Base-by-base conservation (phyloP, 805 yeast species). In the Trichomonascus vanleenenianus region DNA sequence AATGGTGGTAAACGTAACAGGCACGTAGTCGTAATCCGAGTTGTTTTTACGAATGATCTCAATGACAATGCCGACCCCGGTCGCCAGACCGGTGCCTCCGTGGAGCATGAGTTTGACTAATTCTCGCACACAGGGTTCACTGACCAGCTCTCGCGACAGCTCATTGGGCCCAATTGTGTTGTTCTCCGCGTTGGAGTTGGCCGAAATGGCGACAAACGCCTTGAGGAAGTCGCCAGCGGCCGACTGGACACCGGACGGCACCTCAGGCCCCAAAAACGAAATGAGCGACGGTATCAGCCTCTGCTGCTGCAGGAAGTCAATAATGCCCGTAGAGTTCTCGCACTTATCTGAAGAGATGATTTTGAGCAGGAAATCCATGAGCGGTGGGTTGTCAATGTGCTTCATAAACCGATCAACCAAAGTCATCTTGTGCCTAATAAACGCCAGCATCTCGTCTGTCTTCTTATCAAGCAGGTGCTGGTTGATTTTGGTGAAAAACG, bases 111-210 rank as follows among this genome's bases (percentile, higher is more conserved):
- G 78, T 15, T 78, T 65, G 20, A 89, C 84, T 53, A 93, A 70
- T 49, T 75, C 73, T 48, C 75, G 70, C 54, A 88, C 74, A 49
- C 85, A 76, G 34, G 75, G 72, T 36, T 80, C 80, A 14, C 94
- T 82, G 11, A 89, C 97, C 30, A 93, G 71, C 62, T 91, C 91
- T 52, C 98, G 75, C 2, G 96, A 87, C 33, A 93, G 71, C 60
- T 87, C 96, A 60, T 93, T 93, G 1, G 98, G 97, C 1, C 98
- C 98, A 45, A 93, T 85, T 8, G 95, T 85, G 2, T 95, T 84
- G 51, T 85, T 89, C 48, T 87, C 87, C 39, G 87, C 84, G 48
- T 85, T 86, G 6, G 85, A 88, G 58, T 91, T 93, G 6, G 97
- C 96, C 37, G 96, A 86, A 30, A 93, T 85, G 2, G 97, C 83